Percentiles rank a stretch among this genome's conserved stretches.
Evolutionary conservation across 2,329 filamentous ascomycete species (phyloP).

Genomic region (Capronia coronata): DNA sequence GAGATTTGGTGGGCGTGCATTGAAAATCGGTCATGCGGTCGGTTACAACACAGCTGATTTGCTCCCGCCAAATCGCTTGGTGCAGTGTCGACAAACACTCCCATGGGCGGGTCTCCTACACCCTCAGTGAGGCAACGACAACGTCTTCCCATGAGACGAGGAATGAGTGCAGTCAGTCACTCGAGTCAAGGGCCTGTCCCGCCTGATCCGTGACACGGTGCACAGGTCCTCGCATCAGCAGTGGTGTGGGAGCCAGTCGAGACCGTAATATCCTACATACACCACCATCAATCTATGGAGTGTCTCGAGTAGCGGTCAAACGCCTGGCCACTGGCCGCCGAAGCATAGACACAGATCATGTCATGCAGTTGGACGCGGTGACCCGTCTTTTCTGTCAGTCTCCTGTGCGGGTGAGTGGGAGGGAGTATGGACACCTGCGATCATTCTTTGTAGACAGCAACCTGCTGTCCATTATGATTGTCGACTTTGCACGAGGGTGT

Average conservation of each 20-base stretch:
- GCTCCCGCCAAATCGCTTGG: conserved; percentile 3
- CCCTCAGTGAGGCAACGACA: not conserved
- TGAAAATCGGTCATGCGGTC: conserved; percentile 19
- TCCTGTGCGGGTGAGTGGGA: not conserved
- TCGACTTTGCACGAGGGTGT: too few species aligned
- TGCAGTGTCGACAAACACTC: conserved; percentile 5
- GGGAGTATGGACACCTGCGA: not conserved
- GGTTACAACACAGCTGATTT: conserved; percentile 13
- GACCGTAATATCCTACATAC: conserved; percentile 3
- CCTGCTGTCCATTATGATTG: too few species aligned
- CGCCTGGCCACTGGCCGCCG: conserved; percentile 15
- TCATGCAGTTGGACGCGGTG: conserved; percentile 11
- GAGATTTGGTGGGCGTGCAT: not conserved
- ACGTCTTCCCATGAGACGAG: too few species aligned
- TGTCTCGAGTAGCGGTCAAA: conserved; percentile 17
- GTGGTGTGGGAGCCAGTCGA: conserved; percentile 8
- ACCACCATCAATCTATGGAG: conserved; percentile 6
- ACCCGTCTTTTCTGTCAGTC: conserved; percentile 10
- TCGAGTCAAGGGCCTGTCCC: too few species aligned
- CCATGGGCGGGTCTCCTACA: conserved; percentile 9
- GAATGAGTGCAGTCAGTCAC: too few species aligned
- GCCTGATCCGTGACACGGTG: conserved; percentile 13
- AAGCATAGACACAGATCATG: conserved; percentile 13
- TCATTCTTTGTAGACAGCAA: too few species aligned
- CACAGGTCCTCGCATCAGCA: conserved; percentile 11